phyloP scores from a whole-genome alignment of 2,329 filamentous ascomycete genomes.

The Aspergillus hortae region DNA sequence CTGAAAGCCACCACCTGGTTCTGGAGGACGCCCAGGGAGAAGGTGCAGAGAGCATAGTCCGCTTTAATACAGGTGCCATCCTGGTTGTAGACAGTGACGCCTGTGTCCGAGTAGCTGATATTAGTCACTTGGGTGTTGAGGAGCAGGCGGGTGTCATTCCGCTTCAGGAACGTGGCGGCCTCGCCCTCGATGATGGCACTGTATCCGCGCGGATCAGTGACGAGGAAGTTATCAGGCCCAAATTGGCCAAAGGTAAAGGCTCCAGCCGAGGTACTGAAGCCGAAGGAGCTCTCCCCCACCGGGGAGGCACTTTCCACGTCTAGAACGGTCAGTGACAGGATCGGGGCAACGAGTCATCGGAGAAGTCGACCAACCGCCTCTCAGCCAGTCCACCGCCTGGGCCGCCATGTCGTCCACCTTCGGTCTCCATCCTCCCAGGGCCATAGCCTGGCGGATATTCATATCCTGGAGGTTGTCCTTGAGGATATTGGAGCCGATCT shows the following conservation, averaged over 20 bases:
- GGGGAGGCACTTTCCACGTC: slow-evolving; percentile 36
- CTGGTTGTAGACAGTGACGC: slow-evolving; percentile 53
- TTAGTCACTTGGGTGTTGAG: slow-evolving; percentile 57
- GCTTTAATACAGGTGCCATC: slow-evolving; percentile 56
- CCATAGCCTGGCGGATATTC: slow-evolving; percentile 51
- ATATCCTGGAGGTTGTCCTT: slow-evolving; percentile 59
- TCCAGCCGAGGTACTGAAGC: slow-evolving; percentile 52
- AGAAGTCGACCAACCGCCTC: too few species aligned
- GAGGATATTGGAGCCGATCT: slow-evolving; percentile 55
- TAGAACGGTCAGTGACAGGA: too few species aligned
- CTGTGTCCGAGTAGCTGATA: slow-evolving; percentile 51
- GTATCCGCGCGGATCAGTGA: slow-evolving; percentile 60
- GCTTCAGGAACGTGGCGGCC: slow-evolving; percentile 54
- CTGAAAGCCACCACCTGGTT: slow-evolving; percentile 56
- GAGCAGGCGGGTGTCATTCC: slow-evolving; percentile 56
- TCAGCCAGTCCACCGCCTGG: too few species aligned
- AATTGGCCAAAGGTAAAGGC: slow-evolving; percentile 62
- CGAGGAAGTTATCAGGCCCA: slow-evolving; percentile 59
- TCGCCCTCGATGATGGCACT: slow-evolving; percentile 55
- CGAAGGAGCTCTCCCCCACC: slow-evolving; percentile 54
- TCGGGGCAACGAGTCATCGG: too few species aligned
- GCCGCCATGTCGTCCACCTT: too few species aligned
- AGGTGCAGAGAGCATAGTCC: slow-evolving; percentile 62
- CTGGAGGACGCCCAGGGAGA: slow-evolving; percentile 66
- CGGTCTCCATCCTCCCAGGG: slow-evolving; percentile 50